phyloP scores from a whole-genome alignment of 495 filamentous ascomycete genomes.

The Daldinia vernicosa region DNA sequence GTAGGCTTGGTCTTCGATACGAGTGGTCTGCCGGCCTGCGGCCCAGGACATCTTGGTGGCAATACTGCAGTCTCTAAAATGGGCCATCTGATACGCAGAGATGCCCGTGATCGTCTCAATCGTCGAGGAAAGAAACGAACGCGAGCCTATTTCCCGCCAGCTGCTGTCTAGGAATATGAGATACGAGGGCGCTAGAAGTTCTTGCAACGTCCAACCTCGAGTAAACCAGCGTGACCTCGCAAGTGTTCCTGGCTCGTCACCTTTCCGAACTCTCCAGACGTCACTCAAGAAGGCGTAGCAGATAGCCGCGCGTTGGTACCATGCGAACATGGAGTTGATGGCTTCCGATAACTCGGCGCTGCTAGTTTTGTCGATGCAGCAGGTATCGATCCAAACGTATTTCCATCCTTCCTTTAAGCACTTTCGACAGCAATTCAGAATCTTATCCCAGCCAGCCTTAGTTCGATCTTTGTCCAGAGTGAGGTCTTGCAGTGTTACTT shows the following conservation, averaged over 20 bases:
- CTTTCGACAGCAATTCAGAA: not conserved
- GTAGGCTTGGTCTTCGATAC: slow-evolving; percentile 45
- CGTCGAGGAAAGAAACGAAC: slow-evolving; percentile 32
- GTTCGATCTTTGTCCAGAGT: not conserved
- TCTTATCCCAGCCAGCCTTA: not conserved
- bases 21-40: slow-evolving; percentile 36
- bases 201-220: slow-evolving; percentile 46
- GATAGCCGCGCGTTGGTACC: slow-evolving; percentile 44
- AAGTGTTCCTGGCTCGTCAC: slow-evolving; percentile 7
- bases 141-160: slow-evolving; percentile 47
- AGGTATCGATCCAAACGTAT: slow-evolving; percentile 49
- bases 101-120: slow-evolving; percentile 45
- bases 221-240: slow-evolving; percentile 35
- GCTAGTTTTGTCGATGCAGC: slow-evolving; percentile 55
- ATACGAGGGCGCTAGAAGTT: slow-evolving; percentile 38
- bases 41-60: slow-evolving; percentile 47
- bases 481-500: not conserved
- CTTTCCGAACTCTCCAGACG: not conserved
- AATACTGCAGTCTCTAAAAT: slow-evolving; percentile 8
- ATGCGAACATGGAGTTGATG: slow-evolving; percentile 56
- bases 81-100: slow-evolving; percentile 7
- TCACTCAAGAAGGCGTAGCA: slow-evolving; percentile 53
- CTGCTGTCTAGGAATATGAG: slow-evolving; percentile 35
- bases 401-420: not conserved
- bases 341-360: slow-evolving; percentile 52